phyloP scores from a whole-genome alignment of 805 yeast species.

The Pichia cabralensis region DNA sequence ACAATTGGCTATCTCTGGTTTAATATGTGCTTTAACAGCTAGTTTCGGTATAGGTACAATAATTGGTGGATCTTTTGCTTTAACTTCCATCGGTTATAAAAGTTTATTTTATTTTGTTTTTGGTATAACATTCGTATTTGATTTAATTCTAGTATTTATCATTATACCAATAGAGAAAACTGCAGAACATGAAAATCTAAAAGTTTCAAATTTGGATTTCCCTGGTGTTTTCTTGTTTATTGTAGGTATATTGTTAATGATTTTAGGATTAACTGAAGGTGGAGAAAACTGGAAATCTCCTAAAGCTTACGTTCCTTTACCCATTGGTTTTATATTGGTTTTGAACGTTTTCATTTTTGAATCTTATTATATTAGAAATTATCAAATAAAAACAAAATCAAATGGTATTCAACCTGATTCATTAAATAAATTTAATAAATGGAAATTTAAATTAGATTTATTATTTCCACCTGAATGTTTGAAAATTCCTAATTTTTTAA shows the following conservation, averaged over 20 bases:
- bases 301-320: slow-evolving; percentile 31
- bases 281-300: slow-evolving; percentile 34
- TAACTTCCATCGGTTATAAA: slow-evolving; percentile 29
- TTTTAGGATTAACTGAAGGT: slow-evolving; percentile 36
- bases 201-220: slow-evolving; percentile 26
- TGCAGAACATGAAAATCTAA: slow-evolving; percentile 15
- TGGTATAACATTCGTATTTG: slow-evolving; percentile 18
- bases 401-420: no score
- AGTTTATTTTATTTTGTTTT: slow-evolving; percentile 30
- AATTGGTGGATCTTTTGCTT: slow-evolving; percentile 36
- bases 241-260: slow-evolving; percentile 28
- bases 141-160: slow-evolving; percentile 14
- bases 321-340: slow-evolving; percentile 29
- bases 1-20: slow-evolving; percentile 8
- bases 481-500: slow-evolving; percentile 15
- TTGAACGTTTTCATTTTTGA: slow-evolving; percentile 25
- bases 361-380: slow-evolving; percentile 11
- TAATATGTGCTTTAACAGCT: slow-evolving; percentile 17
- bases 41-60: slow-evolving; percentile 31
- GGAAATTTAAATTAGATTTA: slow-evolving; percentile 12
- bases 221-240: slow-evolving; percentile 27
- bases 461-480: slow-evolving; percentile 16
- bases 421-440: slow-evolving; percentile 3
- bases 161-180: slow-evolving; percentile 24
- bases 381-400: slow-evolving; percentile 6